Percentiles rank a stretch among this genome's conserved stretches.
These are phyloP conservation scores for Serendipita indica DNA, from an alignment of 768 basidiomycete genomes.

Conservation along the genomic window DNA sequence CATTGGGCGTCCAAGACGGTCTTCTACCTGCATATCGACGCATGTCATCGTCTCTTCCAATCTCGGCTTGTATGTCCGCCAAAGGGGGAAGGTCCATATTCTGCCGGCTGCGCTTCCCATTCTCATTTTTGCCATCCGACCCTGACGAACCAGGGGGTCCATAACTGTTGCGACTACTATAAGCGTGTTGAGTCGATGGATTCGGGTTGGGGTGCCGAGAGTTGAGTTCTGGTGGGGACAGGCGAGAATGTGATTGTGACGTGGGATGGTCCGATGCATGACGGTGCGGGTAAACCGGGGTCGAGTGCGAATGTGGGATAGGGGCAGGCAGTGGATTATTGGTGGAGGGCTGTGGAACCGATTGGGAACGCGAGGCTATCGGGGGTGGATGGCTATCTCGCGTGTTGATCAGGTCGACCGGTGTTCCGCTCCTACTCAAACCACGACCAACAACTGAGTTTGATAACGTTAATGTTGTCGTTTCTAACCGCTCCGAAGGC, in stretches of 20 bases:
- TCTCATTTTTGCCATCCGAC: background rate
- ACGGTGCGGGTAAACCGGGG: background rate
- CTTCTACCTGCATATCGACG: background rate
- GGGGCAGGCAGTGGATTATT: background rate
- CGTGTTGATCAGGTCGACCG: conserved; percentile 17
- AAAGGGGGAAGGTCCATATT: background rate
- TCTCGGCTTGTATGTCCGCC: background rate
- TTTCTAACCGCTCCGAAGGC: background rate
- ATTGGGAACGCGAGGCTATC: background rate
- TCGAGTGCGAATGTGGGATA: background rate
- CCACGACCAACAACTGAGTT: conserved; percentile 2
- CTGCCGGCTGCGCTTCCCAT: background rate
- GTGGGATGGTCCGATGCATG: conserved; percentile 5
- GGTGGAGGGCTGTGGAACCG: background rate
- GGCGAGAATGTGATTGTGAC: background rate
- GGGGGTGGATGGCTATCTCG: conserved; percentile 52
- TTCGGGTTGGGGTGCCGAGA: background rate
- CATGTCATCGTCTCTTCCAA: conserved; percentile 1
- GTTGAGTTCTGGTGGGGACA: background rate
- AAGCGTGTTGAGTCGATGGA: background rate
- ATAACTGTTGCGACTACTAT: background rate
- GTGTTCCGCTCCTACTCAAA: background rate
- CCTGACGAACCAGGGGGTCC: background rate
- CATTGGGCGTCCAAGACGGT: conserved; percentile 7
- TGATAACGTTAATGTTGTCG: conserved; percentile 1